Evolutionary conservation across 1,139 yeast genomes (phyloP), one percentile per base, ranked within the genome.

Genomic region (Schizosaccharomyces versatilis): DNA sequence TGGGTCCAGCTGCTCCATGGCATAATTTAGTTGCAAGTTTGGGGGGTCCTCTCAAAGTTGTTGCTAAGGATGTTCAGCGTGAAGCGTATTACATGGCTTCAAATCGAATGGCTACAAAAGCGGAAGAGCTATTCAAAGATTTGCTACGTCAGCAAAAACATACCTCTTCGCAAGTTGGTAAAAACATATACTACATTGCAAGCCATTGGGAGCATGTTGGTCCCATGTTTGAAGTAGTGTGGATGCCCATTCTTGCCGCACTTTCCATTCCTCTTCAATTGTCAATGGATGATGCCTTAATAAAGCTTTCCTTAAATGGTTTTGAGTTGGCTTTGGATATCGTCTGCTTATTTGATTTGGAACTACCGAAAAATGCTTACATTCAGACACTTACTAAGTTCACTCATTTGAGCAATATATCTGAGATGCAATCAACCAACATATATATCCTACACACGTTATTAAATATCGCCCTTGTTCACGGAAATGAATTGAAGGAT

Each of bases 161-260:
- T 52, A 65, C 60, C 41, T 59, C 61, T 7, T 60, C 57, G 48
- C 58, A 53, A 59, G 63, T 39, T 62, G 64, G 54, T 60, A 61
- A 57, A n/a, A 64, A 61, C 9, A 67, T 68, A 17, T 76, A 72
- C 61, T 74, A 72, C 61, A 75, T 77, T 55, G 80, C 95, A 0
- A 80, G 90, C 2, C 90, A 83, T 65, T 78, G 84, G 17, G 93
- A 85, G 60, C 96, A 90, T 65, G 95, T 88, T 24, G 82, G 78
- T 63, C 90, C 96, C 0, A 84, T 93, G 65, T 90, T 90, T 68
- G 96, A 88, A 63, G 85, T 85, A 12, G 72, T 84, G 53, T 93
- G 99, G 99, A 86, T 90, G 96, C 85, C 96, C 0, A 77, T 90
- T 55, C 72, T 93, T 61, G 98, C 96, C 6, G 96, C 95, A 0